phyloP scores from a whole-genome alignment of 805 yeast species.

The Ogataea dorogensis region DNA sequence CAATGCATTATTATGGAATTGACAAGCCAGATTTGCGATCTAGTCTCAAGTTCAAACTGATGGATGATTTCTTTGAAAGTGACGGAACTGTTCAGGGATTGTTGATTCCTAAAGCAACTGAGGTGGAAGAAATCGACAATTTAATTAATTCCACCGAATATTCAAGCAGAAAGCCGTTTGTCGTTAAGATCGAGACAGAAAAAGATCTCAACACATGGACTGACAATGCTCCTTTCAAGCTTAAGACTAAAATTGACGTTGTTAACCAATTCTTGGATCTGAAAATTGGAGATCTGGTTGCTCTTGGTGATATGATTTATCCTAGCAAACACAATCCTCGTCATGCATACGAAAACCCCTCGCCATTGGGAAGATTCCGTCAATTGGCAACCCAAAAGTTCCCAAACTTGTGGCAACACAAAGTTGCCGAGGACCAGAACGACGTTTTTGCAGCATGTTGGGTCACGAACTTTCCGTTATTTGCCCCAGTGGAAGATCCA shows the following conservation, averaged over 20 bases:
- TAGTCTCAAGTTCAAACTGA: slow-evolving; percentile 44
- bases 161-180: slow-evolving; percentile 55
- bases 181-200: slow-evolving; percentile 48
- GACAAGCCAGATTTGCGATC: slow-evolving; percentile 93
- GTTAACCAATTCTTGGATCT: slow-evolving; percentile 41
- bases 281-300: slow-evolving; percentile 69
- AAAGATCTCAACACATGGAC: slow-evolving; percentile 46
- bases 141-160: slow-evolving; percentile 44
- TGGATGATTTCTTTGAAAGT: slow-evolving; percentile 41
- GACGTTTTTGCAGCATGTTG: slow-evolving; percentile 65
- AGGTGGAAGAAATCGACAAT: slow-evolving; percentile 36
- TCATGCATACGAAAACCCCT: slow-evolving; percentile 81
- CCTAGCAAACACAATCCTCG: not conserved
- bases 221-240: slow-evolving; percentile 22
- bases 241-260: slow-evolving; percentile 8
- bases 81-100: slow-evolving; percentile 56
- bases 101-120: slow-evolving; percentile 52
- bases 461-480: slow-evolving; percentile 92
- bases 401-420: slow-evolving; percentile 52
- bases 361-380: slow-evolving; percentile 86
- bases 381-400: slow-evolving; percentile 62
- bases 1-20: slow-evolving; percentile 73
- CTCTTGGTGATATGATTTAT: slow-evolving; percentile 53
- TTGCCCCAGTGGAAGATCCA: slow-evolving; percentile 63
- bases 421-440: slow-evolving; percentile 20